A percentile compares a stretch with the other conserved stretches of the same genome.
Conservation (phyloP, 495 filamentous ascomycete genomes). For the Penicillium angulare region DNA sequence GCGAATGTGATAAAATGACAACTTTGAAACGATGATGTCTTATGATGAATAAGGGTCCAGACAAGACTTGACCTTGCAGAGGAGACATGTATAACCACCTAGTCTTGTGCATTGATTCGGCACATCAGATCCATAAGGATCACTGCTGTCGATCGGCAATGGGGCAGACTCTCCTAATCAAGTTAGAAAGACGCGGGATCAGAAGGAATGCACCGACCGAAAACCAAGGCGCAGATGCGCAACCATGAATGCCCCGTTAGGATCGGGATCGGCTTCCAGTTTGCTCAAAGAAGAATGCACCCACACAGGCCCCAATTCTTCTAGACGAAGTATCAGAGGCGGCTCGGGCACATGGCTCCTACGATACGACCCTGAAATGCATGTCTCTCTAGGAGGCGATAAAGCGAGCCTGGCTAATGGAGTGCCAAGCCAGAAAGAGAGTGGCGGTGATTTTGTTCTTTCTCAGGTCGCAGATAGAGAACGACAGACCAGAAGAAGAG, state of each 20-base stretch:
- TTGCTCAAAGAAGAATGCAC: conserved; percentile 5
- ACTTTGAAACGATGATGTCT: background rate
- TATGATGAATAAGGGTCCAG: background rate
- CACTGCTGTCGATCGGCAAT: no score
- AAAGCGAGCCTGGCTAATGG: background rate
- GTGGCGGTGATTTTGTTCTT: background rate
- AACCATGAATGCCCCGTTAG: background rate
- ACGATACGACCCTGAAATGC: conserved; percentile 4
- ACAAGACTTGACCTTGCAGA: background rate
- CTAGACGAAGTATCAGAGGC: background rate
- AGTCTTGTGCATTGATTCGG: no score
- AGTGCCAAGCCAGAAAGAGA: background rate
- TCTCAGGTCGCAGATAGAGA: background rate
- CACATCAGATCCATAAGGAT: no score
- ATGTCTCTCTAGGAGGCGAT: background rate
- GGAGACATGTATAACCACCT: background rate
- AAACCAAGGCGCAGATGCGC: background rate
- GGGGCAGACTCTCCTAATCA: no score
- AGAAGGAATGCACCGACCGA: background rate
- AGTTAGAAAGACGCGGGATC: background rate
- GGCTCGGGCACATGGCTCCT: background rate
- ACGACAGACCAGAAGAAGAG: background rate
- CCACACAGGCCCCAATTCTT: background rate
- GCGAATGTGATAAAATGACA: background rate
- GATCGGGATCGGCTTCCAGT: conserved; percentile 7